Evolutionary conservation across 108 stramenopile species (phyloP).

Genomic region (Cylindrotheca fusiformis): DNA sequence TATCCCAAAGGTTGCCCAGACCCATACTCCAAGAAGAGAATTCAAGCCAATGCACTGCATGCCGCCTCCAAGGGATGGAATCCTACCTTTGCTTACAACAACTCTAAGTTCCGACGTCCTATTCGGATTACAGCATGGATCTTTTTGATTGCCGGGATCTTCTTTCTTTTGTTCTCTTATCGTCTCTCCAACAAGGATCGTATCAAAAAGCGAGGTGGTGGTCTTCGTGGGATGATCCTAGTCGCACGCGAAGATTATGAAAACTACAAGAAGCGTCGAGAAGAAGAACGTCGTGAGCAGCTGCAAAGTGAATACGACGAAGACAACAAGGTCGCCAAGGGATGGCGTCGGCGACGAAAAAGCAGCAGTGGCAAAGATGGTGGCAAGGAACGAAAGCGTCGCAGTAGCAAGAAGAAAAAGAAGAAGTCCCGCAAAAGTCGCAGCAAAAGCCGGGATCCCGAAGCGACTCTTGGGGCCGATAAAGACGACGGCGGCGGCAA

Average conservation of each 20-base stretch:
- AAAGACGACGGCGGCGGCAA: no score
- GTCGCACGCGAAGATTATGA: constrained; percentile 13
- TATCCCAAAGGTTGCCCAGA: constrained; percentile 58
- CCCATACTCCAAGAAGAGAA: constrained; percentile 38
- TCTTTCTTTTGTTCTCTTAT: constrained; percentile 22
- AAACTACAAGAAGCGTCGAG: constrained; percentile 6
- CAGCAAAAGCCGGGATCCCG: background rate
- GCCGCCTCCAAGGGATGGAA: constrained; percentile 13
- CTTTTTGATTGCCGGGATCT: constrained; percentile 11
- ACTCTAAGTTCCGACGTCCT: constrained; percentile 19
- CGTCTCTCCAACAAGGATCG: constrained; percentile 22
- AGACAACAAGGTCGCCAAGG: constrained; percentile 4
- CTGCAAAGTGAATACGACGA: background rate
- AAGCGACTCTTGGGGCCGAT: background rate
- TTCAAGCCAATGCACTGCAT: constrained; percentile 17
- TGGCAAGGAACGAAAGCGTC: background rate
- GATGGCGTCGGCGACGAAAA: constrained; percentile 5
- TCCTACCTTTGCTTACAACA: constrained; percentile 16
- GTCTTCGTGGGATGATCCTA: constrained; percentile 12
- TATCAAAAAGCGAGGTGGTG: constrained; percentile 15
- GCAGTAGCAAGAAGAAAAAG: constrained; percentile 9
- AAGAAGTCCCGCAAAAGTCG: background rate
- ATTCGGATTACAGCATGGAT: constrained; percentile 16
- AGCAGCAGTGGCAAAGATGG: background rate
- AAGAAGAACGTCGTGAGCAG: background rate